Evolutionary conservation across 2,329 filamentous ascomycete species (phyloP).

Genomic region (Hypoxylon sp.): DNA sequence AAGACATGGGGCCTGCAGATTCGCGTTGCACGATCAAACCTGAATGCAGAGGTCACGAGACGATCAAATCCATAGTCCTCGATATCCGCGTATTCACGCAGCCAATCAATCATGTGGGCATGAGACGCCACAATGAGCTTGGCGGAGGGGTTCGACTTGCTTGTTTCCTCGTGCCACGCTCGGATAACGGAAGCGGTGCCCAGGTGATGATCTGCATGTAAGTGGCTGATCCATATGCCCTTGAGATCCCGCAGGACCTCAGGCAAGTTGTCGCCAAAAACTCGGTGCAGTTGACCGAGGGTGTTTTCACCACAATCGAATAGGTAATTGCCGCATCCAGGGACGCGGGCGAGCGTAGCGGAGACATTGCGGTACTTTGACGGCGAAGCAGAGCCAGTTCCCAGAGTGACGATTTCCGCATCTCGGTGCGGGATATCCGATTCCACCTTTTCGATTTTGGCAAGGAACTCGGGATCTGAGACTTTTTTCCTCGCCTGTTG

Average conservation of each 20-base stretch:
- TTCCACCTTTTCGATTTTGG: slow-evolving; percentile 64
- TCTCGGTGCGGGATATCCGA: slow-evolving; percentile 80
- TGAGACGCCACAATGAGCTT: slow-evolving; percentile 79
- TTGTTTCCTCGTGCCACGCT: slow-evolving; percentile 78
- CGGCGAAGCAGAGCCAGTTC: slow-evolving; percentile 90
- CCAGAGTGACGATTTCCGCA: slow-evolving; percentile 86
- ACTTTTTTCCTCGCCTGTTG: slow-evolving; percentile 59
- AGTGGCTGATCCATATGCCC: slow-evolving; percentile 92
- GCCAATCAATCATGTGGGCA: slow-evolving; percentile 78
- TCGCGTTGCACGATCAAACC: slow-evolving; percentile 1
- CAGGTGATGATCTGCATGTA: slow-evolving; percentile 96
- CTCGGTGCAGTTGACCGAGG: slow-evolving; percentile 84
- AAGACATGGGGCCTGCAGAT: slow-evolving; percentile 52
- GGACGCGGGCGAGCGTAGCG: slow-evolving; percentile 85
- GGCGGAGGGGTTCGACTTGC: slow-evolving; percentile 51
- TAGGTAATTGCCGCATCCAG: slow-evolving; percentile 87
- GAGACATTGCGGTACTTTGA: slow-evolving; percentile 98
- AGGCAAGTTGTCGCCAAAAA: slow-evolving; percentile 76
- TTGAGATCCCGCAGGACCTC: slow-evolving; percentile 84
- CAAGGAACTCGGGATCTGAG: slow-evolving; percentile 46
- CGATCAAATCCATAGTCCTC: slow-evolving; percentile 81
- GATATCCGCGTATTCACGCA: slow-evolving; percentile 83
- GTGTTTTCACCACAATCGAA: slow-evolving; percentile 95
- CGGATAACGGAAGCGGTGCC: slow-evolving; percentile 85
- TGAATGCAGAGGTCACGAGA: slow-evolving; percentile 50